Evolutionary conservation across 345 rosid genomes (phyloP).

Genomic region (Gossypium sturtianum): DNA sequence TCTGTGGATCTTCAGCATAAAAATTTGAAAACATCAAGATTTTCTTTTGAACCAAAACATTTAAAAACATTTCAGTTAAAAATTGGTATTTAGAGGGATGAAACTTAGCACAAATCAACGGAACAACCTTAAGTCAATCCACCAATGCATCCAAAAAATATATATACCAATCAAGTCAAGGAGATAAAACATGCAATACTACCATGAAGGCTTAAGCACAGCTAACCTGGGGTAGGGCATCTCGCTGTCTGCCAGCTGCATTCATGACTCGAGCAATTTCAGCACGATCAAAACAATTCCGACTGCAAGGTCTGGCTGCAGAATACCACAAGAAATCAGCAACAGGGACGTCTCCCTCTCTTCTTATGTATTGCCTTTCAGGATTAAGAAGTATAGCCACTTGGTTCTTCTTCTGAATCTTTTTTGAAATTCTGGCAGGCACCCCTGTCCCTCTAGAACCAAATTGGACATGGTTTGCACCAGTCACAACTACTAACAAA

Average conservation of each 20-base stretch:
- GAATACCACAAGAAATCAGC: conserved; percentile 96
- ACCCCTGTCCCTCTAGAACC: conserved; percentile 84
- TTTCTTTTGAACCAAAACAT: not conserved
- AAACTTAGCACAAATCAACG: not conserved
- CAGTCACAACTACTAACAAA: conserved; percentile 71
- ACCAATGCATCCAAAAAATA: not conserved
- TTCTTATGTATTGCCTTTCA: conserved; percentile 72
- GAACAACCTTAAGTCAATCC: not conserved
- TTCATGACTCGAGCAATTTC: conserved; percentile 95
- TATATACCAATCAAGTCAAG: conserved; percentile 2
- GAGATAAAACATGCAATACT: conserved; percentile 8
- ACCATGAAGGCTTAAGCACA: conserved; percentile 4
- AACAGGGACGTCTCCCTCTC: conserved; percentile 84
- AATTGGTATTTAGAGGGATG: not conserved
- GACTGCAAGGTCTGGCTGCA: conserved; percentile 86
- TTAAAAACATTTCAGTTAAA: not conserved
- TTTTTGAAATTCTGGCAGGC: conserved; percentile 79
- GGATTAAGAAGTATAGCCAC: conserved; percentile 82
- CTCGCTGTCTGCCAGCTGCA: conserved; percentile 87
- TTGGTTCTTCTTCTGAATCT: conserved; percentile 79
- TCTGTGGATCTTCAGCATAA: not conserved
- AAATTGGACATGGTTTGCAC: conserved; percentile 71
- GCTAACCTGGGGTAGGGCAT: conserved; percentile 79
- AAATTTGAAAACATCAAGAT: not conserved
- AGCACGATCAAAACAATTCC: conserved; percentile 91